Evolutionary conservation across 805 yeast species (phyloP).

Genomic region (Ogataea zsoltii): DNA sequence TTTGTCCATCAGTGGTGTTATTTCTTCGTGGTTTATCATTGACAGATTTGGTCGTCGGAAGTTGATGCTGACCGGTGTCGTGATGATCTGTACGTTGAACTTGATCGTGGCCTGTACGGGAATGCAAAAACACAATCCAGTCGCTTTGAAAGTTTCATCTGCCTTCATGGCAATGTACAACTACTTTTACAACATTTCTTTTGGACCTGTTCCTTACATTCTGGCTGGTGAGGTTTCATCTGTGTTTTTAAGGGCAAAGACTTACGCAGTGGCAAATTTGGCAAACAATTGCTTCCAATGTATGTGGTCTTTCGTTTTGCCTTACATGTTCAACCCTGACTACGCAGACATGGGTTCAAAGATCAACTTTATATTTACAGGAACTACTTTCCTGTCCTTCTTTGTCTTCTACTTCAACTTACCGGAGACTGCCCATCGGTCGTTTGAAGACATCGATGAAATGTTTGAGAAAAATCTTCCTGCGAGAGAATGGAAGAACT

Average conservation of each 20-base stretch:
- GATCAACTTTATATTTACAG: constrained; percentile 50
- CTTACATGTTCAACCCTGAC: constrained; percentile 51
- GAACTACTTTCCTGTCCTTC: constrained; percentile 31
- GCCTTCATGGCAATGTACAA: constrained; percentile 27
- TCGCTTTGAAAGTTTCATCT: constrained; percentile 32
- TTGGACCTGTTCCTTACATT: constrained; percentile 34
- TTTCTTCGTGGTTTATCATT: constrained; percentile 45
- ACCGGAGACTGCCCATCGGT: constrained; percentile 61
- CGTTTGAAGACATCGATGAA: constrained; percentile 60
- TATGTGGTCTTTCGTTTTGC: constrained; percentile 41
- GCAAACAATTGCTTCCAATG: constrained; percentile 36
- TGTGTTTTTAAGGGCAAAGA: constrained; percentile 39
- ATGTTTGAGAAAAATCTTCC: constrained; percentile 42
- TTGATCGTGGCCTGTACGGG: constrained; percentile 33
- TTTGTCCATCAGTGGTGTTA: constrained; percentile 34
- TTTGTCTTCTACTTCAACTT: constrained; percentile 50
- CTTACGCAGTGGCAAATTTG: constrained; percentile 37
- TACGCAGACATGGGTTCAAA: constrained; percentile 50
- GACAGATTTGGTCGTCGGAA: constrained; percentile 40
- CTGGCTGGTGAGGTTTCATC: constrained; percentile 42
- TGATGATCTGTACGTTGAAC: constrained; percentile 25
- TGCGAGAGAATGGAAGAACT: constrained; percentile 28
- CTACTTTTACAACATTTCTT: constrained; percentile 29
- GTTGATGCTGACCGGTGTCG: constrained; percentile 33
- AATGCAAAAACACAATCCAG: constrained; percentile 12